These are phyloP conservation scores for Phytopythium sindhum DNA, from an alignment of 352 stramenopile species.

Conservation along the genomic window DNA sequence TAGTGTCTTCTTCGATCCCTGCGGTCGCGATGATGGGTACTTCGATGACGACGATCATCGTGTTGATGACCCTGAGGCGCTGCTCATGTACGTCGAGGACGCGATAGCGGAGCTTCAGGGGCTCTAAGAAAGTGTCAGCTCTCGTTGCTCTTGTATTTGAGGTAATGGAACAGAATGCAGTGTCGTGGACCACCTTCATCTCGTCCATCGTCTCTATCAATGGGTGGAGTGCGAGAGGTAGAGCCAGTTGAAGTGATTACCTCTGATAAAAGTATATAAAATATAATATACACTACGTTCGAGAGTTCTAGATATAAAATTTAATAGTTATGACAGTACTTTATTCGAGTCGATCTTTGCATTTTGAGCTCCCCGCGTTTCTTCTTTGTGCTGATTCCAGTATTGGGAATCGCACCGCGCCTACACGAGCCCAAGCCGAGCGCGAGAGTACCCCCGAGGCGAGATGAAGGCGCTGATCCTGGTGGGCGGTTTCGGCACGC, in stretches of 20 bases:
- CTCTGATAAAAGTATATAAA: neutral
- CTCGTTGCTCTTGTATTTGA: too few species aligned
- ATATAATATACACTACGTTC: neutral
- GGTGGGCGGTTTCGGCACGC: slow-evolving; percentile 88
- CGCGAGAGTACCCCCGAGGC: neutral
- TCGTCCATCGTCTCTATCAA: too few species aligned
- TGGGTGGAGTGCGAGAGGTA: too few species aligned
- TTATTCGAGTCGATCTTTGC: neutral
- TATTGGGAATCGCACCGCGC: neutral
- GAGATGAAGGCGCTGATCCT: slow-evolving; percentile 90
- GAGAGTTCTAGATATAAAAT: neutral
- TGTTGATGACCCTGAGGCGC: too few species aligned
- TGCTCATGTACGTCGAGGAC: too few species aligned
- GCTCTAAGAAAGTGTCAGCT: too few species aligned
- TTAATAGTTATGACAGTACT: neutral
- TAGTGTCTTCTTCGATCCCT: too few species aligned
- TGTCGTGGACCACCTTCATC: neutral
- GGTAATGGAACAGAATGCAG: neutral
- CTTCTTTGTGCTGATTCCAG: neutral
- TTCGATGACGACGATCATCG: too few species aligned
- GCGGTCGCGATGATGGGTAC: too few species aligned
- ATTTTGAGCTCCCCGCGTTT: neutral
- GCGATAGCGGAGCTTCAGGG: too few species aligned
- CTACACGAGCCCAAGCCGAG: neutral
- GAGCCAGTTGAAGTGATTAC: neutral